These are phyloP conservation scores for Rutstroemia sp. DNA, from an alignment of 2,329 filamentous ascomycete species.

Conservation along the genomic window DNA sequence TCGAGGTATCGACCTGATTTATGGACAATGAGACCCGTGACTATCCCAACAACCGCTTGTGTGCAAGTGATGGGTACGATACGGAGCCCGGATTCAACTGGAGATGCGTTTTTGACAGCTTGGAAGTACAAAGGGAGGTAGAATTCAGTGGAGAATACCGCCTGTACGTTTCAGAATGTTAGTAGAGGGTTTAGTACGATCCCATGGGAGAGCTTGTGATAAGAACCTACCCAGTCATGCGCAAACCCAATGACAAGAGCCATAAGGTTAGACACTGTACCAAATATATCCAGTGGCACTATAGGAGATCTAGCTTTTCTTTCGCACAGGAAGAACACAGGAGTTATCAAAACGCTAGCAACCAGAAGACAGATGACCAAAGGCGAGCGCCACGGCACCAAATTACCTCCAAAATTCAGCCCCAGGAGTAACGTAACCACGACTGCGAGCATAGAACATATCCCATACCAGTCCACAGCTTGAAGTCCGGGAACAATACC, in stretches of 20 bases:
- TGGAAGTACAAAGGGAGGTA: constrained; percentile 64
- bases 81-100: constrained; percentile 68
- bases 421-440: constrained; percentile 80
- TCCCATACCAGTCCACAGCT: constrained; percentile 52
- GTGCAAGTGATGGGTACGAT: constrained; percentile 61
- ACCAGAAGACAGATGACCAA: constrained; percentile 71
- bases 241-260: background rate
- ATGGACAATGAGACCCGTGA: constrained; percentile 58
- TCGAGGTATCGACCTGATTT: constrained; percentile 40
- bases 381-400: constrained; percentile 62
- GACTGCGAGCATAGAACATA: constrained; percentile 57
- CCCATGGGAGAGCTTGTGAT: constrained; percentile 42
- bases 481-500: constrained; percentile 50
- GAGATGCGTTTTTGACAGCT: constrained; percentile 58
- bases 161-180: constrained; percentile 14
- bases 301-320: constrained; percentile 67
- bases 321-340: constrained; percentile 65
- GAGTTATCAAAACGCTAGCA: constrained; percentile 50
- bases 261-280: constrained; percentile 47
- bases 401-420: constrained; percentile 71
- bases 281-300: constrained; percentile 68
- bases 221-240: background rate
- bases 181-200: constrained; percentile 57
- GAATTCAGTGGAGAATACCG: constrained; percentile 10
- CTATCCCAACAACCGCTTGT: constrained; percentile 52